These are phyloP conservation scores for Lactarius trivialis DNA, from an alignment of 768 basidiomycete genomes.

Conservation along the genomic window DNA sequence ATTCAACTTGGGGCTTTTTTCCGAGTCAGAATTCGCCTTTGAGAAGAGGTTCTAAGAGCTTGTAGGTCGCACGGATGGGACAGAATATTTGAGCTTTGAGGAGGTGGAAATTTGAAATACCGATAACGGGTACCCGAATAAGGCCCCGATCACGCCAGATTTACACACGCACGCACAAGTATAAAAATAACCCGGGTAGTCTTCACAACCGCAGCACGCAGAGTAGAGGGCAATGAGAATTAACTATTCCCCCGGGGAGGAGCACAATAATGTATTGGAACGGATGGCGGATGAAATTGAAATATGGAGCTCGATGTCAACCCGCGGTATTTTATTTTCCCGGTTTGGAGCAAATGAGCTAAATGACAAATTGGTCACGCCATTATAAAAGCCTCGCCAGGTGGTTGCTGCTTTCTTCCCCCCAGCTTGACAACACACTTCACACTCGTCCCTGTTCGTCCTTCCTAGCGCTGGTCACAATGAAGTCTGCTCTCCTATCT, in stretches of 20 bases:
- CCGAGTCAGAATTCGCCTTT: background rate
- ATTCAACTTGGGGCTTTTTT: background rate
- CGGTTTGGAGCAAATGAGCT: background rate
- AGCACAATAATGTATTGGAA: background rate
- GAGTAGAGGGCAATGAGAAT: background rate
- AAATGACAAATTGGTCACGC: conserved; percentile 10
- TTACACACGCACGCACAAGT: background rate
- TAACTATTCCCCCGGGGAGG: background rate
- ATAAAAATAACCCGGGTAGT: background rate
- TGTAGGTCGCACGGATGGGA: background rate
- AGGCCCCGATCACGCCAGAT: background rate
- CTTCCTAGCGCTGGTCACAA: conserved; percentile 30
- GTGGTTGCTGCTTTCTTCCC: conserved; percentile 24
- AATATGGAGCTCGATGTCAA: background rate
- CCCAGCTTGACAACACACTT: conserved; percentile 28
- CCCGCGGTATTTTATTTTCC: background rate
- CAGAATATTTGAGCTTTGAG: background rate
- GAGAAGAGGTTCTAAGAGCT: background rate
- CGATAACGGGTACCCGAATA: background rate
- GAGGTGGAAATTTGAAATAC: background rate
- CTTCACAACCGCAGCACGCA: background rate
- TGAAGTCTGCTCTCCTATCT: conserved; percentile 41
- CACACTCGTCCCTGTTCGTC: conserved; percentile 25
- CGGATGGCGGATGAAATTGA: background rate
- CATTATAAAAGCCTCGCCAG: conserved; percentile 8